Conservation (phyloP, 2,329 filamentous ascomycete species). For the Penicillium sp. region DNA sequence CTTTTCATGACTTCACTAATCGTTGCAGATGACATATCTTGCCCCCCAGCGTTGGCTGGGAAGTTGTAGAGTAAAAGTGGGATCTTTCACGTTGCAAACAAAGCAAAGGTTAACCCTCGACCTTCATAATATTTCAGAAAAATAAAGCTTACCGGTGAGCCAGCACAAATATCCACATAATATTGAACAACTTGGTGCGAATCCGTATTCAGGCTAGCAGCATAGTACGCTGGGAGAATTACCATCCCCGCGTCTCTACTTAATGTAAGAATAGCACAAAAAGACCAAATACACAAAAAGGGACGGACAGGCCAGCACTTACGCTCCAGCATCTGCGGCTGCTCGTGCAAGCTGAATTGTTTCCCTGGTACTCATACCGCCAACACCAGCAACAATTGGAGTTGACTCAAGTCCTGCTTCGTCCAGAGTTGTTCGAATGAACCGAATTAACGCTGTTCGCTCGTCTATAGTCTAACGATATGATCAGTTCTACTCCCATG, state of each 20-base stretch:
- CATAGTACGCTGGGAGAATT: constrained; percentile 24
- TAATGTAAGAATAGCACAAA: not conserved
- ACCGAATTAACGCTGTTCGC: constrained; percentile 18
- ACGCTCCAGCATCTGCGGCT: constrained; percentile 21
- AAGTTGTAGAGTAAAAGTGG: constrained; percentile 23
- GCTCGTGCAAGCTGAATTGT: constrained; percentile 19
- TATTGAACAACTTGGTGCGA: constrained; percentile 22
- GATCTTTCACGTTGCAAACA: constrained; percentile 14
- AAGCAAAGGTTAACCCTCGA: no score
- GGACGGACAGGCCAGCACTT: no score
- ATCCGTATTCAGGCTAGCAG: constrained; percentile 21
- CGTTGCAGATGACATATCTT: constrained; percentile 22
- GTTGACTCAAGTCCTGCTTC: constrained; percentile 18
- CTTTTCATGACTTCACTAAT: constrained; percentile 18
- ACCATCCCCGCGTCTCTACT: constrained; percentile 23
- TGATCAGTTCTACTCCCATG: not conserved
- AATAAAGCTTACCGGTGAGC: constrained; percentile 17
- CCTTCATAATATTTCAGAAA: no score
- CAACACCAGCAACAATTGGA: constrained; percentile 22
- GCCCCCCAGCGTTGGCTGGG: constrained; percentile 21
- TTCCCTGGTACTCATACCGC: constrained; percentile 21
- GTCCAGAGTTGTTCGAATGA: constrained; percentile 20
- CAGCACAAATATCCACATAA: constrained; percentile 22
- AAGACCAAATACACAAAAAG: not conserved
- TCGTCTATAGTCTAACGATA: constrained; percentile 17